phyloP scores from a whole-genome alignment of 139 green algal genomes.

The Chlorella sorokiniana region DNA sequence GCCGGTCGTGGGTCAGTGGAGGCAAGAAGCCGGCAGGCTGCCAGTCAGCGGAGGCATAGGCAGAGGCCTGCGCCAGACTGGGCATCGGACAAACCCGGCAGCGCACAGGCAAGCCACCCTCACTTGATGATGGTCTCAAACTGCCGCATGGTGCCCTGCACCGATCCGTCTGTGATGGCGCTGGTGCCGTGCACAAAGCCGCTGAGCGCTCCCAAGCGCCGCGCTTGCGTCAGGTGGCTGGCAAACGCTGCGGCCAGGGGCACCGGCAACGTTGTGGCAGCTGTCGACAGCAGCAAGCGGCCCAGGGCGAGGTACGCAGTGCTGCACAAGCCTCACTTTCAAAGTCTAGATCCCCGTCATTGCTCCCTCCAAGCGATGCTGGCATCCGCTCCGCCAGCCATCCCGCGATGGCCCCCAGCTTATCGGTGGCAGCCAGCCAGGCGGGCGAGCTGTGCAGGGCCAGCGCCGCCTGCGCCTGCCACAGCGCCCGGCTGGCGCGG shows the following conservation, averaged over 20 bases:
- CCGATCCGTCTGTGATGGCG: not conserved
- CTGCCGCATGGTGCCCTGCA: constrained; percentile 33
- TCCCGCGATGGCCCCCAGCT: constrained; percentile 8
- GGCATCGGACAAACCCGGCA: no score
- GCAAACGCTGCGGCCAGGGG: constrained; percentile 17
- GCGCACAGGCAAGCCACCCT: no score
- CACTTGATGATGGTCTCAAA: constrained; percentile 41
- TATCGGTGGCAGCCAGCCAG: not conserved
- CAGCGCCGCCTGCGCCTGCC: not conserved
- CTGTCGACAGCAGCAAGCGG: not conserved
- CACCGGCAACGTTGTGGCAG: not conserved
- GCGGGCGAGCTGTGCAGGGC: not conserved
- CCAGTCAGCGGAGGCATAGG: not conserved
- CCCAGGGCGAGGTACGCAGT: no score
- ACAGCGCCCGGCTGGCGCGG: not conserved
- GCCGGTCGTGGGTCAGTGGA: no score
- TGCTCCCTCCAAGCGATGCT: not conserved
- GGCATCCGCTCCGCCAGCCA: constrained; percentile 32
- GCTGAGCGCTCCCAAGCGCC: constrained; percentile 33
- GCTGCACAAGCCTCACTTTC: constrained; percentile 29
- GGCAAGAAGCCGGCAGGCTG: no score
- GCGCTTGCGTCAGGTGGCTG: constrained; percentile 18
- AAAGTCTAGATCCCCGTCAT: constrained; percentile 28
- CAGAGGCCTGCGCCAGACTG: no score
- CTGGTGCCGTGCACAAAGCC: constrained; percentile 37